Evolutionary conservation across 2,329 filamentous ascomycete genomes (phyloP), one percentile per base, ranked within the genome.

Genomic region (Sclerotinia nivalis): DNA sequence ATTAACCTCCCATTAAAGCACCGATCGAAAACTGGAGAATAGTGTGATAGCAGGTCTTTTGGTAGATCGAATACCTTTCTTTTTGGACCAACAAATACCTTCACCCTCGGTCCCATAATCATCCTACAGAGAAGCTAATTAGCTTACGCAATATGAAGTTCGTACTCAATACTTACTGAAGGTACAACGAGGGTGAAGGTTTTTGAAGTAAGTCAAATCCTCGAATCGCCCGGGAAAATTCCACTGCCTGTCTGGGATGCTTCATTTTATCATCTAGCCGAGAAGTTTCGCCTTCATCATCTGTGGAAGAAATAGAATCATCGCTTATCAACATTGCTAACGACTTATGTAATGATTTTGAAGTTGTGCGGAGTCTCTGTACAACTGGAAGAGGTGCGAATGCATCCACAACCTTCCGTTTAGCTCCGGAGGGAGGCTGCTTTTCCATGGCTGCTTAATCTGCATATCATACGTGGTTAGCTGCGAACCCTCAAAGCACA

Each of bases 1-100:
- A n/a, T 43, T 40, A 72, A 72, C 1, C 2, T n/a, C 20, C 71
- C 67, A 31, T 72, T 71, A 54, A 75, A 73, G 52, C 60, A 68
- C 10, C 62, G 28, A 22, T 71, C 64, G 10, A 75, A 75, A 31
- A 70, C 69, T 3, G 54, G 28, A 1, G 67, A 74, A n/a, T 72
- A 71, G 56, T 75, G 40, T 45, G 66, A 71, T 0, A 74, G 40
- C 10, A 75, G 65, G 1, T 50, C 20, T 47, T 71, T 74, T 5
- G 72, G 71, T 18, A 75, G 45, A 1, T 12, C 45, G 37, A 70
- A 74, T 20, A 68, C 52, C 34, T 72, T 72, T 56, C 69, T 72
- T 6, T 69, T n/a, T 2, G 61, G 20, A 22, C 73, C 72, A n/a
- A 75, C 70, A 31, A 69, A 34, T 28, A 75, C 15, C 1, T 71